A percentile compares a stretch with the other conserved stretches of the same genome.
These are phyloP conservation scores for Botrytis elliptica DNA, from an alignment of 2,329 filamentous ascomycete species.

Conservation along the genomic window DNA sequence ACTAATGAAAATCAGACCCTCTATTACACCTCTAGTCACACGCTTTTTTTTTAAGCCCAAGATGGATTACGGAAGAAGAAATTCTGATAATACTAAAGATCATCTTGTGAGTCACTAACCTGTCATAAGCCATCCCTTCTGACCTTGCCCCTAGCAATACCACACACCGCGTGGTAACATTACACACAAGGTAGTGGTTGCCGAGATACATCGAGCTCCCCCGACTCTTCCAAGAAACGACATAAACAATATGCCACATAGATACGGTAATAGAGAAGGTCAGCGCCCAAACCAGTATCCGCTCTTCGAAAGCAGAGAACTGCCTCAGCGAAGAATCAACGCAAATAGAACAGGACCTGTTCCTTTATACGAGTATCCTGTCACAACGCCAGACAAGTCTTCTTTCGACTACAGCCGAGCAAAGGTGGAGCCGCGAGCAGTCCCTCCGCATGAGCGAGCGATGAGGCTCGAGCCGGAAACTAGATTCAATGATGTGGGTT, in stretches of 20 bases:
- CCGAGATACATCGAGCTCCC: not conserved
- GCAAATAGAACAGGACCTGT: not conserved
- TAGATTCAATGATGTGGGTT: not conserved
- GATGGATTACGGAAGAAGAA: not conserved
- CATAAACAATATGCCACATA: conserved; percentile 3
- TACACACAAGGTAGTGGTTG: not conserved
- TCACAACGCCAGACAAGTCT: not conserved
- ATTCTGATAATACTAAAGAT: not conserved
- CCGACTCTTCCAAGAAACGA: not conserved
- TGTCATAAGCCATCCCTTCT: not conserved
- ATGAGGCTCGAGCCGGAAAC: not conserved
- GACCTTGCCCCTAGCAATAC: not conserved
- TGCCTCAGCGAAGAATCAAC: not conserved
- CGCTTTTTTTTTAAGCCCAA: not conserved
- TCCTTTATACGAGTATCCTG: not conserved
- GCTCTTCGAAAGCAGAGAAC: not conserved
- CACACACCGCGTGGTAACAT: not conserved
- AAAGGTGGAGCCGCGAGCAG: not conserved
- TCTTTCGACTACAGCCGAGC: not conserved
- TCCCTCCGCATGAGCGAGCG: not conserved
- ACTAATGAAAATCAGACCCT: not conserved
- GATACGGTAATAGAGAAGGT: not conserved
- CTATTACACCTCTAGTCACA: not conserved
- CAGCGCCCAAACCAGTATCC: not conserved
- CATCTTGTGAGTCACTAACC: not conserved